Conservation (phyloP, 1,139 yeast genomes). For the Protomyces macrosporus region DNA sequence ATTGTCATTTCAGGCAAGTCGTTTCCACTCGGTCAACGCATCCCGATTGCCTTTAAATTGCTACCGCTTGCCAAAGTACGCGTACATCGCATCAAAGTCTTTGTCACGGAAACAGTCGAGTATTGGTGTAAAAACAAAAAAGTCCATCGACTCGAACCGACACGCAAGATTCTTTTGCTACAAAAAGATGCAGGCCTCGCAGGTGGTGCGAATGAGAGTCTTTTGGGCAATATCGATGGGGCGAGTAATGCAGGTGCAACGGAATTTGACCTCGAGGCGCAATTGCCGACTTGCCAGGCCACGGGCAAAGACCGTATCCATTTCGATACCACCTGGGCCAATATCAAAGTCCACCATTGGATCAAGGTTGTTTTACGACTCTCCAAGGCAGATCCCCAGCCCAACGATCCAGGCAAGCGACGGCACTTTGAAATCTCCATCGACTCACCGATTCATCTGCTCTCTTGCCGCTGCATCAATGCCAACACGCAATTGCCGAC, state of each 20-base stretch:
- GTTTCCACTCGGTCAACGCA: constrained; percentile 70
- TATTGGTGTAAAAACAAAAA: constrained; percentile 78
- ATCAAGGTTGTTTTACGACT: constrained; percentile 76
- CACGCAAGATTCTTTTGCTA: constrained; percentile 66
- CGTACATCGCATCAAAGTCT: constrained; percentile 77
- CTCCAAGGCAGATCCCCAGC: constrained; percentile 50
- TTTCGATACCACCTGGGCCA: constrained; percentile 74
- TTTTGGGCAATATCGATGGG: constrained; percentile 44
- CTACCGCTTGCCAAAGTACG: constrained; percentile 84
- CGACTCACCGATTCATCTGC: constrained; percentile 80
- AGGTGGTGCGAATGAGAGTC: constrained; percentile 29
- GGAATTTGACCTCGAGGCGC: constrained; percentile 79
- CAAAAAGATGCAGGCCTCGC: constrained; percentile 49
- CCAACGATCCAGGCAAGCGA: constrained; percentile 50
- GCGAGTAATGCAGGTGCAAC: constrained; percentile 35
- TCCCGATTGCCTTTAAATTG: constrained; percentile 78
- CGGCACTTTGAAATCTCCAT: constrained; percentile 89
- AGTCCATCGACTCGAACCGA: constrained; percentile 88
- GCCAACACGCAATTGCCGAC: constrained; percentile 42
- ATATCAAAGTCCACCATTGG: constrained; percentile 89
- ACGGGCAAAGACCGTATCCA: constrained; percentile 49
- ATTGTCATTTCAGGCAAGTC: constrained; percentile 84
- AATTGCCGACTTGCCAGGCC: constrained; percentile 59
- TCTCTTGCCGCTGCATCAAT: constrained; percentile 46
- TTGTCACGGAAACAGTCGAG: constrained; percentile 81